phyloP scores from a whole-genome alignment of 2,329 filamentous ascomycete genomes.

The Knufia petricola region DNA sequence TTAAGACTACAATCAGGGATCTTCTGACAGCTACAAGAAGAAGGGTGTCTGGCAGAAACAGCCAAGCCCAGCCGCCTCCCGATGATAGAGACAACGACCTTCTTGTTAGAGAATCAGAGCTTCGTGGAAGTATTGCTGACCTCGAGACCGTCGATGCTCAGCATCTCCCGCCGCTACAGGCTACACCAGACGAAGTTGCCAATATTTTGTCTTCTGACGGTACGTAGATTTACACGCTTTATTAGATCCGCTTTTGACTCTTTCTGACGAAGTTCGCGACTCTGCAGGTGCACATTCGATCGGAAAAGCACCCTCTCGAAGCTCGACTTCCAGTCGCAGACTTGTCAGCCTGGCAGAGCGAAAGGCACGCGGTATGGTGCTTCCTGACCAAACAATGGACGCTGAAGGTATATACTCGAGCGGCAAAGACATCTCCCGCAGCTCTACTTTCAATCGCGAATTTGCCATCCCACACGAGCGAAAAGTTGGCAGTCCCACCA shows the following conservation, averaged over 20 bases:
- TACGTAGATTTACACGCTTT: constrained; percentile 6
- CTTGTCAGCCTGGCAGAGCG: background rate
- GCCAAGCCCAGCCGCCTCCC: constrained; percentile 3
- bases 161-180: constrained; percentile 9
- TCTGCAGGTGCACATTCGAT: constrained; percentile 10
- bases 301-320: constrained; percentile 6
- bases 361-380: background rate
- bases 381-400: constrained; percentile 6
- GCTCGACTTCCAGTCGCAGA: background rate
- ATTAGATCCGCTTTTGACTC: constrained; percentile 3
- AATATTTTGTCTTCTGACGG: constrained; percentile 1
- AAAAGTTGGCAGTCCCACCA: background rate
- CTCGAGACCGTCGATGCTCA: constrained; percentile 7
- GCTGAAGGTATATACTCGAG: constrained; percentile 10
- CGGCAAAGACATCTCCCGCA: constrained; percentile 3
- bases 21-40: constrained; percentile 14
- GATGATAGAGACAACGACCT: background rate
- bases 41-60: constrained; percentile 14
- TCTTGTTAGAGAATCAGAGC: constrained; percentile 1
- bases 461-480: background rate
- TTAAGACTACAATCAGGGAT: constrained; percentile 17
- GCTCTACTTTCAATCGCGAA: constrained; percentile 1
- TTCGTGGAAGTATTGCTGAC: constrained; percentile 10
- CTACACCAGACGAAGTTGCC: constrained; percentile 8
- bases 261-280: constrained; percentile 6